Base-by-base conservation (phyloP, 805 yeast species). In the Debaryomyces prosopidis region DNA sequence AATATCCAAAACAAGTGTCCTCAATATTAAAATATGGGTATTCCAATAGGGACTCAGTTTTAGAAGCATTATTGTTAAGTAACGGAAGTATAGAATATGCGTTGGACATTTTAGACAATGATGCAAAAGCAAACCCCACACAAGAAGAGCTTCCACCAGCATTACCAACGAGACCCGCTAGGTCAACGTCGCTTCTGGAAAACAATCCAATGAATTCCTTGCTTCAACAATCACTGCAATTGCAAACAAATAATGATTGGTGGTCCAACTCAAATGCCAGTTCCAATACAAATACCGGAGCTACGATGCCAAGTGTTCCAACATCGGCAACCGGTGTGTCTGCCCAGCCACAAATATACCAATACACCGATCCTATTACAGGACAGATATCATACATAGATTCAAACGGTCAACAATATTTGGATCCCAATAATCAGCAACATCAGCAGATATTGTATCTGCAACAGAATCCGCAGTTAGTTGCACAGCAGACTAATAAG, bases 351-450 rank as follows among this genome's bases (percentile, higher is more conserved):
- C 85, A 71, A 62, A 81, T 73, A 63, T 85, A 68, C 54, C 92
- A 85, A 57, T 86, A 82, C 58, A 73, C 84, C 16, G 91, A 86
- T 54, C 89, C 90, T 2, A 68, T 76, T 6, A 84, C 89, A 0
- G 91, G 92, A 10, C 76, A 80, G 39, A 64, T 84, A 3, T 75
- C 79, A 28, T 86, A 85, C 54, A 79, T 85, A 30, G 91, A 86
- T 55, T 76, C 82, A 9, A 81, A 77, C 37, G 85, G 85, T 2
- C 89, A 85, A 54, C 87, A 84, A 55, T 78, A 77, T 50, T 57
- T 77, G 45, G 80, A 77, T 54, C 77, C 79, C 8, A 67, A 55
- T 47, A 68, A 69, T 43, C 80, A 76, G 33, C 76, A 69, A 38
- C 73, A 68, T 46, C 76, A 71, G 51, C 69, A 66, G 46, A 59